These are phyloP conservation scores for Chrysochromulina tobinii DNA, from an alignment of 78 protist species.

Conservation along the genomic window DNA sequence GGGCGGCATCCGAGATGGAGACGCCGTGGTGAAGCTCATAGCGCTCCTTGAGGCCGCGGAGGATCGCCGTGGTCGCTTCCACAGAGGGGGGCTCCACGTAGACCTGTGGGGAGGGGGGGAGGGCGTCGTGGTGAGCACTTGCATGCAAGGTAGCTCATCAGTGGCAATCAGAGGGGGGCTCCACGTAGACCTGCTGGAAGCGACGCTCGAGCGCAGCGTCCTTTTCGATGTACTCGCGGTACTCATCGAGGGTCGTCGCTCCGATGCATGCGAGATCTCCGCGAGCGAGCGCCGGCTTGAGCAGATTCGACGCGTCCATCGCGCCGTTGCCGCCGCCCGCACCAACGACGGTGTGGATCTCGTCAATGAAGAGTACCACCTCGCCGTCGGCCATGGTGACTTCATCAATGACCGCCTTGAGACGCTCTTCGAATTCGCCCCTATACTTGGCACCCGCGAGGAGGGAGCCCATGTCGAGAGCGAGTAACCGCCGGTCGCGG, in stretches of 20 bases:
- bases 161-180: slow-evolving; percentile 53
- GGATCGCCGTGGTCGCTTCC: slow-evolving; percentile 62
- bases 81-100: slow-evolving; percentile 66
- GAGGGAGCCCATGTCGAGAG: slow-evolving; percentile 94
- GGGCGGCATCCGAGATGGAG: slow-evolving; percentile 84
- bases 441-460: slow-evolving; percentile 94
- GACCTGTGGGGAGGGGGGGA: not conserved
- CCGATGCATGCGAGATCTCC: slow-evolving; percentile 75
- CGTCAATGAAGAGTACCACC: slow-evolving; percentile 73
- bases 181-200: slow-evolving; percentile 58
- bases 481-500: slow-evolving; percentile 44
- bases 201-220: slow-evolving; percentile 80
- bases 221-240: slow-evolving; percentile 64
- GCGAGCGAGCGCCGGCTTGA: slow-evolving; percentile 77
- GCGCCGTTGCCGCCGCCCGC: slow-evolving; percentile 58
- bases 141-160: too few relatives aligned
- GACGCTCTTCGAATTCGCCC: slow-evolving; percentile 76
- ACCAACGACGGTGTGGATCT: slow-evolving; percentile 73
- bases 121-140: not conserved
- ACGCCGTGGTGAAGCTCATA: slow-evolving; percentile 51
- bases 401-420: slow-evolving; percentile 60
- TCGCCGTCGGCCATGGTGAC: slow-evolving; percentile 21
- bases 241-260: slow-evolving; percentile 74
- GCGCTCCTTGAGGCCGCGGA: slow-evolving; percentile 67
- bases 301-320: slow-evolving; percentile 70